Evolutionary conservation across 371 early-diverging fungal genomes (phyloP), one percentile per base, ranked within the genome.

Genomic region (Dichotomocladium elegans): DNA sequence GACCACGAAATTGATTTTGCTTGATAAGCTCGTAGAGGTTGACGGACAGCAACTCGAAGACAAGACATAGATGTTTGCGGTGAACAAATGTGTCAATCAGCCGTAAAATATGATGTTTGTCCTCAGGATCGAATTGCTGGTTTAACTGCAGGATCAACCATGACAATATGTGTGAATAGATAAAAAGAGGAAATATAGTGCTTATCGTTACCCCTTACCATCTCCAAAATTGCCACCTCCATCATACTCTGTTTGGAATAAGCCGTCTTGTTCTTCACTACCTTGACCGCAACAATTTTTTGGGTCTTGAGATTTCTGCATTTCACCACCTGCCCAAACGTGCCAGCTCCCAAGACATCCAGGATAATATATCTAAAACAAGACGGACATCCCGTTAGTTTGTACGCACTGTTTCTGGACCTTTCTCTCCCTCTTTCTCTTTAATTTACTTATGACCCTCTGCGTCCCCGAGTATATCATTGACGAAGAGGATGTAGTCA

Each of bases 1-100:
- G 71, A 8, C 99, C 99, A 43, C 88, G 83, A 74, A 95, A 99
- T 60, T 91, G 89, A 65, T 95, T 95, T 58, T 96, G 94, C 66
- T 95, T 96, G 68, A 96, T 89, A 19, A 99, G 70, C 64, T 99
- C 99, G 70, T 98, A 99, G 10, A 99, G 64, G 68, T 98, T 99
- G 57, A 93, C 87, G 4, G 92, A 89, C 12, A 99, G 80, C 51
- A 96, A 74, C 74, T 99, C 99, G 72, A 92, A 93, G 3, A 94
- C 95, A 37, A 99, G 81, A 63, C 97, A 97, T 10, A 99, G 75
- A 69, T 99, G 99, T 33, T 90, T 82, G 41, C 89, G 86, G 63
- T 90, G 94, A 51, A 94, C 87, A 69, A 99, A 99, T 2, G 89
- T 87, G 60, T 98, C 98, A 51, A 81, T 76, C 51, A 98, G 80